Conservation (phyloP, 78 protist species). For the Dictyostelium citrinum region DNA sequence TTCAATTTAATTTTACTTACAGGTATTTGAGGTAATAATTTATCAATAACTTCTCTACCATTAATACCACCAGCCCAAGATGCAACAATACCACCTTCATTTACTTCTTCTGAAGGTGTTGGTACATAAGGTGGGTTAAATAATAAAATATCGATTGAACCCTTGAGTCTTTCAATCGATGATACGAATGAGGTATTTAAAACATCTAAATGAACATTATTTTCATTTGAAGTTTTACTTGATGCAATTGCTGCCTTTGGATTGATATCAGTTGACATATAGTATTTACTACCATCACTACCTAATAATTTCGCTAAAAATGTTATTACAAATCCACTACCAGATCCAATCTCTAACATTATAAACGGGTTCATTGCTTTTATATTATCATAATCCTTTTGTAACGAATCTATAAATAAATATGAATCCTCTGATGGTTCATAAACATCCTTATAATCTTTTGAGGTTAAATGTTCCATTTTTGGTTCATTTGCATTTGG, state of each 20-base stretch:
- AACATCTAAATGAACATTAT: constrained; percentile 33
- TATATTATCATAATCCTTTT: constrained; percentile 26
- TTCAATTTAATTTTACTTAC: constrained; percentile 10
- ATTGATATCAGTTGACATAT: constrained; percentile 61
- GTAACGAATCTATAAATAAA: constrained; percentile 59
- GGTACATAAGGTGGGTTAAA: constrained; percentile 91
- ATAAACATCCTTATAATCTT: constrained; percentile 73
- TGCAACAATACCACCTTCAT: constrained; percentile 70
- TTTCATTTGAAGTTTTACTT: constrained; percentile 17
- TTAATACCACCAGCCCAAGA: constrained; percentile 83
- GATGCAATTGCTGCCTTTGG: constrained; percentile 49
- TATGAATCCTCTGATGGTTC: constrained; percentile 79
- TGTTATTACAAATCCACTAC: constrained; percentile 79
- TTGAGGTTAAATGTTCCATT: constrained; percentile 53
- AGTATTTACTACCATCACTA: not conserved
- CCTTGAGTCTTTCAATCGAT: constrained; percentile 26
- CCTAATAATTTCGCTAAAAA: constrained; percentile 12
- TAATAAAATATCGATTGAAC: constrained; percentile 71
- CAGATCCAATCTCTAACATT: constrained; percentile 67
- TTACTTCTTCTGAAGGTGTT: constrained; percentile 75
- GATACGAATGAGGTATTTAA: constrained; percentile 30
- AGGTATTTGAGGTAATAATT: constrained; percentile 56
- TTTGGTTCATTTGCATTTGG: constrained; percentile 51
- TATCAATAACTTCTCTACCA: constrained; percentile 75
- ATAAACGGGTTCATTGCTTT: constrained; percentile 11